Evolutionary conservation across 768 basidiomycete genomes (phyloP).

Genomic region (Termitomyces eurrhizus): DNA sequence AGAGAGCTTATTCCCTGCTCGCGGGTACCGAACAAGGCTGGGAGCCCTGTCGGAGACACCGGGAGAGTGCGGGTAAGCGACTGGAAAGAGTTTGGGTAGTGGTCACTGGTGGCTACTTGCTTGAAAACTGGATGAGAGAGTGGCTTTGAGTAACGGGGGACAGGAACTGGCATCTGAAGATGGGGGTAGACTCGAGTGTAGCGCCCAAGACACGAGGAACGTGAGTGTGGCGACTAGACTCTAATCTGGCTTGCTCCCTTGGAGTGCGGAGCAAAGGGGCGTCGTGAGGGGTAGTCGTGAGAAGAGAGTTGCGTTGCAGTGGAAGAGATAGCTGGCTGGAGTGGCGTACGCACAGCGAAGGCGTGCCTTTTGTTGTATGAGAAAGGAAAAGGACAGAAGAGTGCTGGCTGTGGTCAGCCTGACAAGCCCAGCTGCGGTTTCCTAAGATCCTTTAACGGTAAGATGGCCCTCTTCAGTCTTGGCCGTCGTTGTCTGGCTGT

Average conservation of each 20-base stretch:
- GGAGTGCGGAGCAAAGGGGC: slow-evolving; percentile 31
- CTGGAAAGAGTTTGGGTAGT: slow-evolving; percentile 44
- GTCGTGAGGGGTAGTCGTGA: slow-evolving; percentile 66
- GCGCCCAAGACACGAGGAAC: slow-evolving; percentile 40
- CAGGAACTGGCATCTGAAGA: slow-evolving; percentile 86
- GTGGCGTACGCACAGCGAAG: slow-evolving; percentile 90
- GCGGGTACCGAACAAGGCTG: slow-evolving; percentile 60
- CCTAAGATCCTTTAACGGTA: slow-evolving; percentile 18
- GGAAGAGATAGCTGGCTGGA: slow-evolving; percentile 18
- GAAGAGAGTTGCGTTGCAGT: slow-evolving; percentile 26
- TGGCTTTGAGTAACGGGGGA: slow-evolving; percentile 56
- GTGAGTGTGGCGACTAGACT: slow-evolving; percentile 38
- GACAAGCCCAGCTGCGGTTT: slow-evolving; percentile 28
- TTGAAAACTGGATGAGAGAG: slow-evolving; percentile 67
- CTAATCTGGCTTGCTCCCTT: slow-evolving; percentile 41
- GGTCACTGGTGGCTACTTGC: slow-evolving; percentile 41
- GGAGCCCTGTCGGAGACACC: slow-evolving; percentile 54
- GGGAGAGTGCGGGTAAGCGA: slow-evolving; percentile 56
- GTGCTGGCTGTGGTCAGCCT: slow-evolving; percentile 26
- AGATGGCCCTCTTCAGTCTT: slow-evolving; percentile 42
- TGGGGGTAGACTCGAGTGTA: slow-evolving; percentile 35
- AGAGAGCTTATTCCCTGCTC: slow-evolving; percentile 74
- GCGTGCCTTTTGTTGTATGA: slow-evolving; percentile 76
- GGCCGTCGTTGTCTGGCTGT: slow-evolving; percentile 33
- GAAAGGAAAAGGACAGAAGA: slow-evolving; percentile 26